Evolutionary conservation across 768 basidiomycete species (phyloP), one percentile per base, ranked within the genome.

Genomic region (Russula brevipes): DNA sequence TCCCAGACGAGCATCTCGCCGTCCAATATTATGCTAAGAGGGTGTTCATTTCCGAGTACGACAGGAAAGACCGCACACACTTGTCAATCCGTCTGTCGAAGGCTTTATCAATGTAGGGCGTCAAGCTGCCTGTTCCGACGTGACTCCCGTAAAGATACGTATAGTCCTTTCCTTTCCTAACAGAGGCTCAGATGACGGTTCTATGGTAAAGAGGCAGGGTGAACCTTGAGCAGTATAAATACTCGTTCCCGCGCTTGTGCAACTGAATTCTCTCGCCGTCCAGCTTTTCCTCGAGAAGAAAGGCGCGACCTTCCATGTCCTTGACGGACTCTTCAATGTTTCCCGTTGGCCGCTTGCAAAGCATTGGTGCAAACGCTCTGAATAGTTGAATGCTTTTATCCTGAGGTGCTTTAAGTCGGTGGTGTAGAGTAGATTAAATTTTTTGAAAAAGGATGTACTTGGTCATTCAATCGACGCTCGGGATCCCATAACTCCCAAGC

Each of bases 1-100:
- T 98, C 97, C 90, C 91, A 98, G 3, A 98, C 96, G 38, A 99
- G 77, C 96, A 99, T 98, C 73, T 99, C 97, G 0, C 97, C 97
- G 68, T 99, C 97, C 14, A 99, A 74, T 52, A 98, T 91, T 68
- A 96, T 88, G 54, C 96, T 98, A 61, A 3, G 30, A 19, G 38
- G 17, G 3, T 36, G 6, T 61, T 31, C 19, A 49, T 30, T 12
- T 38, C 17, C 10, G 1, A n/a, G 17, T 46, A 30, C 47, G 54
- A 42, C 33, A 3, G 19, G 19, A 38, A 12, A 31, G 12, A 44
- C 50, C 39, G 8, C 8, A 70, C 92, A 68, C 65, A 97, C 96
- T 94, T 89, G 4, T 88, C 84, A 4, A 98, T 81, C 4, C 87
- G 81, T 1, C 80, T 70, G 68, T 90, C 83, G 66, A 99, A 91